A percentile compares a stretch with the other conserved stretches of the same genome.
These are phyloP conservation scores for Chondrus crispus DNA, from an alignment of 23 red algal genomes.

Conservation along the genomic window DNA sequence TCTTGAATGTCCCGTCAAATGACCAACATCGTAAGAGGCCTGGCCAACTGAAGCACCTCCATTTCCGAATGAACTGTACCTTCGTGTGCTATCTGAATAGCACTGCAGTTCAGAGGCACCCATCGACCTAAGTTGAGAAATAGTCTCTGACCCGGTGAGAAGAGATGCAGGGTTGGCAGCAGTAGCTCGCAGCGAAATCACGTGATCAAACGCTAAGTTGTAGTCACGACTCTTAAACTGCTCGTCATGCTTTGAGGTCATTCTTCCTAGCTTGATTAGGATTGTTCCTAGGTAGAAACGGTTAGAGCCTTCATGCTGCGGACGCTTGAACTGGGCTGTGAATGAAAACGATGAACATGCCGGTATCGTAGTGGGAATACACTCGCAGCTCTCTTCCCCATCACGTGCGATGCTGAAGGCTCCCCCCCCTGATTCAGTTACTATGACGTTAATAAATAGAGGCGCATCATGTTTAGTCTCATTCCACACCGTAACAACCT, in stretches of 20 bases:
- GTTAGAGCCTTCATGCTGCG: too few species aligned
- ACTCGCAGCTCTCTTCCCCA: background rate
- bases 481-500: constrained; percentile 45
- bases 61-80: background rate
- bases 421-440: constrained; percentile 6
- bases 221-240: too few species aligned
- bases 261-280: too few species aligned
- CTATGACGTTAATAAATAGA: constrained; percentile 41
- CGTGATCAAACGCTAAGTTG: background rate
- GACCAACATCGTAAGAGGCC: background rate
- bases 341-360: background rate
- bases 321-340: too few species aligned
- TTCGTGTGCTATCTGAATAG: too few species aligned
- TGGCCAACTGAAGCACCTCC: background rate
- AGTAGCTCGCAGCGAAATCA: background rate
- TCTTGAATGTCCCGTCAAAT: too few species aligned
- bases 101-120: too few species aligned
- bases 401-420: constrained; percentile 18
- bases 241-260: too few species aligned
- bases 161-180: background rate
- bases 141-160: too few species aligned
- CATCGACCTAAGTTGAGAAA: too few species aligned
- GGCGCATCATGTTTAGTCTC: constrained; percentile 41
- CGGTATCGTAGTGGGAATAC: constrained; percentile 32
- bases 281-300: too few species aligned